Evolutionary conservation across 345 rosid genomes (phyloP), one percentile per base, ranked within the genome.

Genomic region (Lepidium sativum): DNA sequence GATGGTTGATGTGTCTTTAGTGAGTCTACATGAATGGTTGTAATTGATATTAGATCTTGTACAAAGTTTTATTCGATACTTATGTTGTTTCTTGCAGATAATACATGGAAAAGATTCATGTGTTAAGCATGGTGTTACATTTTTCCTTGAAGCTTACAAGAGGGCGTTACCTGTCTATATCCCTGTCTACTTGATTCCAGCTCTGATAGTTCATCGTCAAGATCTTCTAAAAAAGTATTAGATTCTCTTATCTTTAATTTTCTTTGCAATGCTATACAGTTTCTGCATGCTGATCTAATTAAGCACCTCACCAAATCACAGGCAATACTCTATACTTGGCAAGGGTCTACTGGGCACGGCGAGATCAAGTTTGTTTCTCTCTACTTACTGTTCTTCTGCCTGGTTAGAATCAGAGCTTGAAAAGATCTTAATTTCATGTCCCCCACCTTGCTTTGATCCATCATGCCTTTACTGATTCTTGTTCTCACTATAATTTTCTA

Each of bases 331-430:
- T 6, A 84, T 94, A 71, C 72, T 89, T 57, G 86, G 86, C 47
- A 89, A 89, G 75, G 81, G 96, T 69, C 87, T 94, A 70, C 69
- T 87, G 47, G 97, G 97, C 44, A 94, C 92, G 27, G 85, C 87
- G 33, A 84, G 97, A 81, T 94, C 99, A 70, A 94, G 96, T 83
- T 83, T 87, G 71, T 92, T 92, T 82, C 85, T 92, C 33, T 84
- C 97, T 35, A 68, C 72, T 11, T 92, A 89, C 79, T 89, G 96
- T 77, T 55, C 99, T 59, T 94, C 97, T 60, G 95, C 99, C 54
- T 92, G 98, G 98, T 87, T 71, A 77, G 86, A 38, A 52, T 57
- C 54, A 39, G 65, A 49, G 34, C 51, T 10, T 27, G 23, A 16
- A 16, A 63, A 17, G 11, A n/a, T 4, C 54, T 69, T 11, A 18